These are phyloP conservation scores for Astraeus odoratus DNA, from an alignment of 768 basidiomycete species.

Conservation along the genomic window DNA sequence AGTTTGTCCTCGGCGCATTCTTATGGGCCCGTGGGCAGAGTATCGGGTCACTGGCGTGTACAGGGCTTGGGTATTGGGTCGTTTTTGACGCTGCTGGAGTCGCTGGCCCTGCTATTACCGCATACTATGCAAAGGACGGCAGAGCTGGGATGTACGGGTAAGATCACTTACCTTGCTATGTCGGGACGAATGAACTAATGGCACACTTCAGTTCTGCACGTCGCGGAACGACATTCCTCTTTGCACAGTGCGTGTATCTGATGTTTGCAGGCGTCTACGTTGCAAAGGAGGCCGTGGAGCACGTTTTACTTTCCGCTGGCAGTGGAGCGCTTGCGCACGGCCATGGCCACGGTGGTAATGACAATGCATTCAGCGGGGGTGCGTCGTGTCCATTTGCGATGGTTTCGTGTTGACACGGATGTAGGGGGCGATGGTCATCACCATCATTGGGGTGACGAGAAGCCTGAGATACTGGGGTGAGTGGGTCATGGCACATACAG, in stretches of 20 bases:
- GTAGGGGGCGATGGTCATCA: conserved; percentile 39
- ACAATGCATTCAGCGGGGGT: conserved; percentile 21
- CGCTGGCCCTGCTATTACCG: conserved; percentile 29
- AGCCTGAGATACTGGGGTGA: conserved; percentile 34
- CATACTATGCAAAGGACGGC: conserved; percentile 31
- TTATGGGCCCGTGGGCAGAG: conserved; percentile 90
- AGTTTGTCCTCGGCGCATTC: conserved; percentile 63
- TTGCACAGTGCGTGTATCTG: conserved; percentile 88
- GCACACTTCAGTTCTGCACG: conserved; percentile 63
- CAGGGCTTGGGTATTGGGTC: conserved; percentile 93
- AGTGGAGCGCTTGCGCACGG: conserved; percentile 61
- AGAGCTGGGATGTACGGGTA: conserved; percentile 51
- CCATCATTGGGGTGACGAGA: conserved; percentile 64
- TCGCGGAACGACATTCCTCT: conserved; percentile 64
- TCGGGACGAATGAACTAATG: too few relatives aligned
- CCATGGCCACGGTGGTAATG: conserved; percentile 56
- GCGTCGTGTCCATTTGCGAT: conserved; percentile 12
- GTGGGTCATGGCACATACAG: conserved; percentile 12
- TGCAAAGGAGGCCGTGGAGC: conserved; percentile 95
- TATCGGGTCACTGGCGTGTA: conserved; percentile 77
- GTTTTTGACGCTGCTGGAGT: conserved; percentile 92
- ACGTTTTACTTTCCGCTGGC: conserved; percentile 75
- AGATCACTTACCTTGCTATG: conserved; percentile 31
- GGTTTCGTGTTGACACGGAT: conserved; percentile 6
- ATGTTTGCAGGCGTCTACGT: conserved; percentile 94